Conservation (phyloP, 805 yeast genomes). For the Nakazawaea wickerhamii region DNA sequence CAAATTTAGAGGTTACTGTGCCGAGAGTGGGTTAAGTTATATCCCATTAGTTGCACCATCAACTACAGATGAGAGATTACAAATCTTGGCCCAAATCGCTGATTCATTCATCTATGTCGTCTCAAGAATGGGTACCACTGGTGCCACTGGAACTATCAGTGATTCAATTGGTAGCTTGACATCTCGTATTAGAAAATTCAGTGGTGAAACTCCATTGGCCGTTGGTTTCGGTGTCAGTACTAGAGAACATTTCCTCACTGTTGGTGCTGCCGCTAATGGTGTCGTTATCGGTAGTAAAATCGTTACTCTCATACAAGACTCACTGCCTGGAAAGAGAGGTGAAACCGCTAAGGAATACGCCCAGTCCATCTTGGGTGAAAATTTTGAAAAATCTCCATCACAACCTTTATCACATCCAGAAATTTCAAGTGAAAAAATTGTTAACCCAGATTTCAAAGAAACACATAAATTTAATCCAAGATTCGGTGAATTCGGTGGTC, state of each 20-base stretch:
- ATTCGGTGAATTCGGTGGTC: slow-evolving; percentile 97
- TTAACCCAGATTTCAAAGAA: slow-evolving; percentile 41
- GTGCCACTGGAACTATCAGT: slow-evolving; percentile 67
- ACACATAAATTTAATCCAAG: slow-evolving; percentile 64
- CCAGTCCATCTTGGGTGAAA: slow-evolving; percentile 60
- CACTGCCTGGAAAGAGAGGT: slow-evolving; percentile 56
- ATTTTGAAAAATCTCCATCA: slow-evolving; percentile 23
- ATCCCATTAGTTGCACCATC: slow-evolving; percentile 96
- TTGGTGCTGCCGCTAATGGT: slow-evolving; percentile 84
- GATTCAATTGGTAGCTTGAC: slow-evolving; percentile 62
- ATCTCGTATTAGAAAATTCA: slow-evolving; percentile 64
- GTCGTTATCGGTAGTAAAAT: slow-evolving; percentile 93
- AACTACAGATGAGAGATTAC: slow-evolving; percentile 85
- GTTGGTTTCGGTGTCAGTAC: slow-evolving; percentile 98
- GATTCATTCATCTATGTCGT: slow-evolving; percentile 96
- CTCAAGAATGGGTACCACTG: slow-evolving; percentile 97
- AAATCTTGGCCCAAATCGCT: slow-evolving; percentile 74
- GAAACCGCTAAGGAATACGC: slow-evolving; percentile 63
- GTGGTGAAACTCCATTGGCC: slow-evolving; percentile 79
- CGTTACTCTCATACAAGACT: slow-evolving; percentile 61
- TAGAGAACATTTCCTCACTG: slow-evolving; percentile 79
- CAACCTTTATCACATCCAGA: slow-evolving; percentile 5
- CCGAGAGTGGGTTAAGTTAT: slow-evolving; percentile 66
- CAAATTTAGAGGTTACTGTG: slow-evolving; percentile 70
- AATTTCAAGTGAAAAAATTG: slow-evolving; percentile 15